Evolutionary conservation across 2,329 filamentous ascomycete genomes (phyloP), one percentile per base, ranked within the genome.

Genomic region (Colletotrichum melonis): DNA sequence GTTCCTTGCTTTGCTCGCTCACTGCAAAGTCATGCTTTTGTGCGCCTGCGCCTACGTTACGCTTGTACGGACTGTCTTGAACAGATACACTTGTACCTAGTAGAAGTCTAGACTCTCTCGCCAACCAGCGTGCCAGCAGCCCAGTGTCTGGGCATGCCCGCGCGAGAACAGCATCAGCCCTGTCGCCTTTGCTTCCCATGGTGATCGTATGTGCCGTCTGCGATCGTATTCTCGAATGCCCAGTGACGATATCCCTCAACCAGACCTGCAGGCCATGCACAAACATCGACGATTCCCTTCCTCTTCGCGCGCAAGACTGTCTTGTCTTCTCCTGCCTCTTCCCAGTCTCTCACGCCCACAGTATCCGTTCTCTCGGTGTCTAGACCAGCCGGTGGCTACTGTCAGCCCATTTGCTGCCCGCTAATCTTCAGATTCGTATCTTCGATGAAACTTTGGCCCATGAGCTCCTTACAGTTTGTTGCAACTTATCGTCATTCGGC

Each of bases 241-340:
- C 38, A 6, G 30, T 64, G 42, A 70, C 66, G 67, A 63, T 26
- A 9, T 30, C n/a, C 54, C 58, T 32, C 38, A 49, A 49, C 42
- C 4, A 49, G 42, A 19, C 42, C 19, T 49, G 42, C 38, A 30
- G 24, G 22, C 28, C 38, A 58, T 22, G 55, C 42, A 26, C 55
- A 70, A 71, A 30, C 30, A 28, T 56, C 32, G 46, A 62, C 35
- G 52, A 58, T 66, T 28, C 16, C 35, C 14, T 22, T 30, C 14
- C 49, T 12, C 32, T 8, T 11, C 42, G 42, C 42, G 19, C 42
- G 42, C 42, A 49, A n/a, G 32, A 49, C n/a, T 14, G 19, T 32
- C n/a, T 49, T n/a, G 35, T 70, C 11, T 49, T 42, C 64, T 73
- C 60, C 65, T 73, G 60, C 49, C 35, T 73, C 70, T 28, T 70